phyloP scores from a whole-genome alignment of 2,329 filamentous ascomycete species.

The Curvularia verruculosa region DNA sequence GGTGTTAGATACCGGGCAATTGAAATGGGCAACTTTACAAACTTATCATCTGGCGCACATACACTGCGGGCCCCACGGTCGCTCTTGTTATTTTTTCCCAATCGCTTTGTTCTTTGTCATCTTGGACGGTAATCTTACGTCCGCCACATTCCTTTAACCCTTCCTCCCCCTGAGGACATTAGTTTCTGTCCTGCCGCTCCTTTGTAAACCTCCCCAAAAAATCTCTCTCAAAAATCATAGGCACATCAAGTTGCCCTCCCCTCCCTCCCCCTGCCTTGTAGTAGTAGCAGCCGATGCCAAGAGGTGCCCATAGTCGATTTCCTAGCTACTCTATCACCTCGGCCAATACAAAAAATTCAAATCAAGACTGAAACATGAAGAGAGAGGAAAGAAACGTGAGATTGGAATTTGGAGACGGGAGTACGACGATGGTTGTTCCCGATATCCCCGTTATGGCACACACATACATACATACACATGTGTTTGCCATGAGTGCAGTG shows the following conservation, averaged over 20 bases:
- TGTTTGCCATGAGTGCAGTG: no score
- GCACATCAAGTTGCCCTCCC: not conserved
- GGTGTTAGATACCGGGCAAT: slow-evolving; percentile 28
- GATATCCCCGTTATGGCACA: not conserved
- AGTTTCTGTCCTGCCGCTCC: slow-evolving; percentile 19
- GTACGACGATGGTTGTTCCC: not conserved
- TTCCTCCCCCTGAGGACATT: slow-evolving; percentile 8
- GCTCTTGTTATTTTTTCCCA: slow-evolving; percentile 15
- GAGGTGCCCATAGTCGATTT: slow-evolving; percentile 1
- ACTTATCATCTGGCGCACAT: slow-evolving; percentile 15
- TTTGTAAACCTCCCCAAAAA: slow-evolving; percentile 5
- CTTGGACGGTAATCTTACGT: slow-evolving; percentile 25
- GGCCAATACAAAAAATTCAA: slow-evolving; percentile 4
- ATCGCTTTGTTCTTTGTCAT: slow-evolving; percentile 14
- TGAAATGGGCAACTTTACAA: slow-evolving; percentile 23
- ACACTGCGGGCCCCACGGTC: slow-evolving; percentile 18
- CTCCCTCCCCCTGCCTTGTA: not conserved
- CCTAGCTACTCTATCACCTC: slow-evolving; percentile 8
- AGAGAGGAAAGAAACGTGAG: not conserved
- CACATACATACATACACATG: no score
- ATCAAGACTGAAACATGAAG: not conserved
- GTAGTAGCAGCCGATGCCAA: slow-evolving; percentile 1
- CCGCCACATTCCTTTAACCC: slow-evolving; percentile 22
- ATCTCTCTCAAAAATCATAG: not conserved
- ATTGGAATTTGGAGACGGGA: no score